These are phyloP conservation scores for Pogostemon cablin DNA, from an alignment of 257 asterid genomes.

Conservation along the genomic window DNA sequence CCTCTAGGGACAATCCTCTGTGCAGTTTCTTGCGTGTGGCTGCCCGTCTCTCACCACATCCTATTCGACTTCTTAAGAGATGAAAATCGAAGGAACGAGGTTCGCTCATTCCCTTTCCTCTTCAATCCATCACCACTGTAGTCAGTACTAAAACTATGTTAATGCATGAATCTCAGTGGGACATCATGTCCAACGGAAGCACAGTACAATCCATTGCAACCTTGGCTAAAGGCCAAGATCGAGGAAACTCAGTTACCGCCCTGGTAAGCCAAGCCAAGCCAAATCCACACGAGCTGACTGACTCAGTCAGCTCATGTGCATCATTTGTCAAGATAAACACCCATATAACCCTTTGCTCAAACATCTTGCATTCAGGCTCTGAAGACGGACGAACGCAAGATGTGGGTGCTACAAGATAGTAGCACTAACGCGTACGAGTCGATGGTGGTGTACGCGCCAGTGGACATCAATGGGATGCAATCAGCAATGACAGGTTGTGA, in stretches of 20 bases:
- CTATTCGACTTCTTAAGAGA: constrained; percentile 80
- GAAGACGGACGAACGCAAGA: constrained; percentile 46
- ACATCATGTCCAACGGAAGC: constrained; percentile 63
- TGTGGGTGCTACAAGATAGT: constrained; percentile 80
- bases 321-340: too few species aligned
- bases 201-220: constrained; percentile 55
- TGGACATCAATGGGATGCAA: constrained; percentile 68
- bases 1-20: constrained; percentile 77
- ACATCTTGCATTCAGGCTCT: constrained; percentile 48
- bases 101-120: constrained; percentile 21
- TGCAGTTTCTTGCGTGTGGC: constrained; percentile 76
- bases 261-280: constrained; percentile 55
- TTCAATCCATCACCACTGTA: neutral
- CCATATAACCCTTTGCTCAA: neutral
- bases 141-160: constrained; percentile 4
- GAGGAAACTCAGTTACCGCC: constrained; percentile 70
- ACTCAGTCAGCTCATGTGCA: too few species aligned
- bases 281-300: too few species aligned
- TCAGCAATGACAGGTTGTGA: constrained; percentile 81
- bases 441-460: constrained; percentile 68
- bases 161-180: constrained; percentile 64
- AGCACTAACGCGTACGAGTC: constrained; percentile 69
- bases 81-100: constrained; percentile 74
- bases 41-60: constrained; percentile 63
- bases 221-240: constrained; percentile 82